These are phyloP conservation scores for Monosporascus sp. DNA, from an alignment of 2,329 filamentous ascomycete genomes.

Conservation along the genomic window DNA sequence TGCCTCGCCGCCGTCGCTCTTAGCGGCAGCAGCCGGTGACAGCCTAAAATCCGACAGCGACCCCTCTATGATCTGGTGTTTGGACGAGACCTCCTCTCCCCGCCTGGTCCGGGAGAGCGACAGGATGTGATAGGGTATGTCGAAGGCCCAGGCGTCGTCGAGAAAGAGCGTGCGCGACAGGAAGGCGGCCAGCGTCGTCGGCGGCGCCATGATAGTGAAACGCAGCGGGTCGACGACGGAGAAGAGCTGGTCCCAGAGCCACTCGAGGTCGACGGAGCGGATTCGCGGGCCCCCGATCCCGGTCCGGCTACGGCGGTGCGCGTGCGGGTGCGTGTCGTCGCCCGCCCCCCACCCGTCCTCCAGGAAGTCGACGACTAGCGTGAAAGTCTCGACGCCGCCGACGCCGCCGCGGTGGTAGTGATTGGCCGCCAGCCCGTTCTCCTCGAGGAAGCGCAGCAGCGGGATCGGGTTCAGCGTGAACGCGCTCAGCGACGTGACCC, in stretches of 20 bases:
- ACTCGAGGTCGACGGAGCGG: constrained; percentile 27
- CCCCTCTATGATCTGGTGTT: not conserved
- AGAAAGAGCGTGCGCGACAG: constrained; percentile 53
- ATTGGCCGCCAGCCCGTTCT: constrained; percentile 22
- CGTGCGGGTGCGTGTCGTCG: constrained; percentile 4
- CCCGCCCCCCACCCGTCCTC: constrained; percentile 18
- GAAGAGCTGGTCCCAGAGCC: constrained; percentile 55
- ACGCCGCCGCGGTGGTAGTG: constrained; percentile 9
- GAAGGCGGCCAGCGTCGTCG: constrained; percentile 56
- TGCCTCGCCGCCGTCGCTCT: not conserved
- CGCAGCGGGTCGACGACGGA: constrained; percentile 45
- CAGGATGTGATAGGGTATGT: constrained; percentile 58
- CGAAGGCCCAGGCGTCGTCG: constrained; percentile 59
- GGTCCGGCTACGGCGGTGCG: constrained; percentile 8
- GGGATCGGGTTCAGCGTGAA: constrained; percentile 29
- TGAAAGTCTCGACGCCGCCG: constrained; percentile 37
- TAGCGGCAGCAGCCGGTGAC: not conserved
- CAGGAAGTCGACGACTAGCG: constrained; percentile 33
- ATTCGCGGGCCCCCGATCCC: constrained; percentile 25
- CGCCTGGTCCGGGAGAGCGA: constrained; percentile 34
- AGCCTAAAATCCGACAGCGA: constrained; percentile 1
- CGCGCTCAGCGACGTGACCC: constrained; percentile 19
- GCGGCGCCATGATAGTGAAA: constrained; percentile 56
- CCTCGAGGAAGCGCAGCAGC: constrained; percentile 34
- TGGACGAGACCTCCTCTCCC: constrained; percentile 1